A percentile compares a stretch with the other conserved stretches of the same genome.
Conservation (phyloP, 441 rosid genomes). For the Erodium texanum region DNA sequence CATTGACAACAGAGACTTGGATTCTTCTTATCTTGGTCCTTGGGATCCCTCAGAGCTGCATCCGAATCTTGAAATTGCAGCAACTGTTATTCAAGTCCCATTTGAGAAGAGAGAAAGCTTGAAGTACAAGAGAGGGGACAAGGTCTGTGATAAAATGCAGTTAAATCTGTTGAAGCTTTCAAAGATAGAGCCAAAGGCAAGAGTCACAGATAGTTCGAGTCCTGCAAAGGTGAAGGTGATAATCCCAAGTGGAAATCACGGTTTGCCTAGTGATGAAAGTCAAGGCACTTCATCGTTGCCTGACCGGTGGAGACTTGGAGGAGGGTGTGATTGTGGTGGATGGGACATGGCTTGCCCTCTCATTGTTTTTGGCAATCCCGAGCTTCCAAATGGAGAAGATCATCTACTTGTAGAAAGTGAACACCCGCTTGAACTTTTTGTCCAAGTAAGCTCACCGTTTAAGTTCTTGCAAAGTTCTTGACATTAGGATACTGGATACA, state of each 20-base stretch:
- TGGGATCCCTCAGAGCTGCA: slow-evolving; percentile 33
- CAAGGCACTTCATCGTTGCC: slow-evolving; percentile 63
- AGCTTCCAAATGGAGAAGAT: slow-evolving; percentile 34
- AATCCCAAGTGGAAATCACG: slow-evolving; percentile 73
- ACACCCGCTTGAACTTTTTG: slow-evolving; percentile 48
- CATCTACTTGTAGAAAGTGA: too few species aligned
- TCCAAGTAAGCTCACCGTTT: slow-evolving; percentile 58
- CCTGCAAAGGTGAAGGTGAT: slow-evolving; percentile 45
- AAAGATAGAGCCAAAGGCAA: too few species aligned
- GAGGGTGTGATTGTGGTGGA: slow-evolving; percentile 97
- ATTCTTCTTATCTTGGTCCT: slow-evolving; percentile 27
- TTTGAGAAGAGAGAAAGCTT: slow-evolving; percentile 67
- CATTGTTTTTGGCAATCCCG: slow-evolving; percentile 49
- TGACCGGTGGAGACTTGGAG: slow-evolving; percentile 82
- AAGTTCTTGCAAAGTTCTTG: too few species aligned
- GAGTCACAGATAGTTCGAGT: slow-evolving; percentile 16
- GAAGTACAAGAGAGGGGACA: too few species aligned
- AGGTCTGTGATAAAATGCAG: too few species aligned
- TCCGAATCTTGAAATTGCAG: slow-evolving; percentile 67
- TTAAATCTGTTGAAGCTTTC: too few species aligned
- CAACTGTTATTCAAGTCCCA: slow-evolving; percentile 58
- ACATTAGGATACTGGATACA: too few species aligned
- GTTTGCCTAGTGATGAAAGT: slow-evolving; percentile 50
- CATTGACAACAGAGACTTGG: slow-evolving; percentile 25
- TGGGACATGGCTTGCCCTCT: slow-evolving; percentile 99